phyloP scores from a whole-genome alignment of 345 rosid genomes.

The Ceriops decandra region DNA sequence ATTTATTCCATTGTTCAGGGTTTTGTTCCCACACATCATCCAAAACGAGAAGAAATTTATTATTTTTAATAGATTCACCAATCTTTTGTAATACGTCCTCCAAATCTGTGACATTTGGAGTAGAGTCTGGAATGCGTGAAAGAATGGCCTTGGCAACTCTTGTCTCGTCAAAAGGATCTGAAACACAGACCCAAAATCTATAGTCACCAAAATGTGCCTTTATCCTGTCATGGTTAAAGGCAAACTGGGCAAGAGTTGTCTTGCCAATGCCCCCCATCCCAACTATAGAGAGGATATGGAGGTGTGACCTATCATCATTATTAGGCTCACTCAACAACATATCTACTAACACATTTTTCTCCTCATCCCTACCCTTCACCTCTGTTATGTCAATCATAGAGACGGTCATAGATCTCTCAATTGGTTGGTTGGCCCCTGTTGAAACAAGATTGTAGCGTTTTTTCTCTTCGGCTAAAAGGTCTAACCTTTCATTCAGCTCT shows the following conservation, averaged over 20 bases:
- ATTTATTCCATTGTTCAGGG: too few species aligned
- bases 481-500: too few species aligned
- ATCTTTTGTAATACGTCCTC: too few species aligned
- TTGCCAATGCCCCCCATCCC: slow-evolving; percentile 5
- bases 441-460: too few species aligned
- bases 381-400: not conserved
- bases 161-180: not conserved
- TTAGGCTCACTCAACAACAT: not conserved
- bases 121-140: not conserved
- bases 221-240: not conserved
- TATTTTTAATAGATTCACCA: not conserved
- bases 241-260: not conserved
- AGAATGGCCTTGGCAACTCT: not conserved
- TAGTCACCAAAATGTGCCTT: not conserved
- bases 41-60: too few species aligned
- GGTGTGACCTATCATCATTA: not conserved
- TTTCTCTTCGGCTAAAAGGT: too few species aligned
- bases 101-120: not conserved
- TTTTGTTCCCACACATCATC: too few species aligned
- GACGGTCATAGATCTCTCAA: too few species aligned
- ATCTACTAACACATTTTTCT: not conserved
- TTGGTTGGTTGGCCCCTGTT: too few species aligned
- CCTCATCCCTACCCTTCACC: not conserved
- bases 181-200: not conserved
- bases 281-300: not conserved